Conservation (phyloP, 352 stramenopile species). For the Thalassiosira ordinaria region DNA sequence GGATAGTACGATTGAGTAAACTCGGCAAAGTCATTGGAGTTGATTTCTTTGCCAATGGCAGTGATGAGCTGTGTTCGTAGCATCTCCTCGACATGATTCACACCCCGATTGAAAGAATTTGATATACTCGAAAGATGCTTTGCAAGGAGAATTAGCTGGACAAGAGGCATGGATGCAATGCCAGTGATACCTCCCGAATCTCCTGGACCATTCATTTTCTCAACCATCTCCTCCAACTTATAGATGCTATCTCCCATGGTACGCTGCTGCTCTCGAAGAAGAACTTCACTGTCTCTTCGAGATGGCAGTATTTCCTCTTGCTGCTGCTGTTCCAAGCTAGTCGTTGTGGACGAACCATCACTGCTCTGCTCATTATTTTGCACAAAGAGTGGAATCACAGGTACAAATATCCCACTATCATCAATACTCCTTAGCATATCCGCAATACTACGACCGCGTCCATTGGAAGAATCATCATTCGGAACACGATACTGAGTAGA, state of each 20-base stretch:
- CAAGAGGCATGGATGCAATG: constrained; percentile 29
- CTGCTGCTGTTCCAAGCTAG: not conserved
- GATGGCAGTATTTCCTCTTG: constrained; percentile 15
- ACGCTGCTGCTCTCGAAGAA: constrained; percentile 38
- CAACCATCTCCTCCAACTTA: constrained; percentile 24
- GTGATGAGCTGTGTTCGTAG: constrained; percentile 67
- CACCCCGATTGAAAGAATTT: constrained; percentile 20
- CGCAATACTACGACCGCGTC: no score
- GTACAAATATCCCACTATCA: constrained; percentile 68
- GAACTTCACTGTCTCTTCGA: constrained; percentile 29
- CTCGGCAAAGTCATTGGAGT: constrained; percentile 59
- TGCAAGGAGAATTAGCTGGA: constrained; percentile 17
- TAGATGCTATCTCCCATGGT: no score
- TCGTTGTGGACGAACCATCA: constrained; percentile 6
- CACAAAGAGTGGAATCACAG: constrained; percentile 69
- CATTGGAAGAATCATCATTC: constrained; percentile 6
- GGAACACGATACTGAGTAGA: constrained; percentile 54
- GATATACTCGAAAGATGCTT: constrained; percentile 30
- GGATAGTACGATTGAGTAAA: constrained; percentile 76
- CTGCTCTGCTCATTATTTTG: constrained; percentile 38
- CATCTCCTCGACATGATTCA: constrained; percentile 73
- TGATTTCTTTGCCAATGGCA: constrained; percentile 75
- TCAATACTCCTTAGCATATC: constrained; percentile 7
- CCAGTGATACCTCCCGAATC: constrained; percentile 1
- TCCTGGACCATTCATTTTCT: constrained; percentile 7